Base-by-base conservation (phyloP, 371 early-diverging fungal genomes). In the Mortierella sp. region DNA sequence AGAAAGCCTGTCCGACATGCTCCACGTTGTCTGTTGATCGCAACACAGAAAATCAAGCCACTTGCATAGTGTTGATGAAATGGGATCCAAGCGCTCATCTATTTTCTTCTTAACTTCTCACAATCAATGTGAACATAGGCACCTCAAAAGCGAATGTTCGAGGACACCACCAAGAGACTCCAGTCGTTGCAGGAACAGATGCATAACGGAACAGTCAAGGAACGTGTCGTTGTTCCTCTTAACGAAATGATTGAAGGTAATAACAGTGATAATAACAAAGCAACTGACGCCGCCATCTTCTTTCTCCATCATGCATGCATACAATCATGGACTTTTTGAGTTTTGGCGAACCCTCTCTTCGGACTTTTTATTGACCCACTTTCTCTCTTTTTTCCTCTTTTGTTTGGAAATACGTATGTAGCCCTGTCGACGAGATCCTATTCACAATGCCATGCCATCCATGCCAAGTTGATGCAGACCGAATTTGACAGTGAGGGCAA, bases 381-480 rank as follows among this genome's bases (percentile, higher is more conserved):
- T 44, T 54, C 24, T n/a, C 16, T 13, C 44, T 47, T 52, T 24
- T 28, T 45, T 63, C n/a, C n/a, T n/a, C n/a, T 58, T 34, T 58
- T 50, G 60, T 55, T 45, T 38, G 28, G 28, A 47, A 24, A 16
- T 13, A 1, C 28, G 3, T 26, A 45, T 42, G 19, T 72, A 84
- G 84, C 84, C 21, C 76, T 84, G 26, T 84, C 81, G 9, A 55
- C 78, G 60, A 80, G 63, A 24, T 78, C 84, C 31, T 93, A 89
- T 73, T 44, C 85, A 6, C 84, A 89, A 54, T 92, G 93, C 14
- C 81, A 88, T 26, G 83, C 88, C 21, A 85, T 93, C n/a, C 93
- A 94, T 50, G 89, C 91, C 24, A 91, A 94, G 76, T 70, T 94
- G 45, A 92, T 94, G 92, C 92, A 90, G 26, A 92, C 91, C 0